These are phyloP conservation scores for Rhynchosporium agropyri DNA, from an alignment of 2,329 filamentous ascomycete species.

Conservation along the genomic window DNA sequence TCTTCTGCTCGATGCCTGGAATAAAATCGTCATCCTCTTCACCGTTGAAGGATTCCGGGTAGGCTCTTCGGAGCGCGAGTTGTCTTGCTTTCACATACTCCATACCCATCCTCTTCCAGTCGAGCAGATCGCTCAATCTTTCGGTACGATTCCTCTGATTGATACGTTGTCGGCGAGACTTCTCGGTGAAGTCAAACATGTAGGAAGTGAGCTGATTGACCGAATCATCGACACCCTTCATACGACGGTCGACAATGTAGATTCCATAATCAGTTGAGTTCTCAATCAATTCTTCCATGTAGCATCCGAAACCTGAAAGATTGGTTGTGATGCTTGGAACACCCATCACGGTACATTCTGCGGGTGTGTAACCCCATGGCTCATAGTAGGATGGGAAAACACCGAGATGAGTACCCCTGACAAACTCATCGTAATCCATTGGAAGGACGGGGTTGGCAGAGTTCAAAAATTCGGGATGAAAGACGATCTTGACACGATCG, in stretches of 20 bases:
- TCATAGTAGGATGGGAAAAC: conserved; percentile 98
- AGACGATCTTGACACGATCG: conserved; percentile 95
- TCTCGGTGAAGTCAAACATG: conserved; percentile 93
- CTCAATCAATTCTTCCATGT: conserved; percentile 99
- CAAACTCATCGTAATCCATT: conserved; percentile 97
- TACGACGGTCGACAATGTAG: conserved; percentile 95
- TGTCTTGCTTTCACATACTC: conserved; percentile 98
- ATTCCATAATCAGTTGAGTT: conserved; percentile 98
- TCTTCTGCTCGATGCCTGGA: conserved; percentile 90
- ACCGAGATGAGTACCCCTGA: conserved; percentile 92
- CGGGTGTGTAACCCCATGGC: conserved; percentile 98
- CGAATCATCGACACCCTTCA: conserved; percentile 95
- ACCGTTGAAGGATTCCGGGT: conserved; percentile 79
- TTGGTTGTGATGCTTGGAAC: conserved; percentile 98
- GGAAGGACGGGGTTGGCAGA: conserved; percentile 93
- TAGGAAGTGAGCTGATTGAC: conserved; percentile 90
- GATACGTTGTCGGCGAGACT: conserved; percentile 95
- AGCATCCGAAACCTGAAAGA: conserved; percentile 95
- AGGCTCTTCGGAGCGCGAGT: conserved; percentile 86
- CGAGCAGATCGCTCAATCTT: conserved; percentile 87
- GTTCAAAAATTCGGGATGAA: conserved; percentile 97
- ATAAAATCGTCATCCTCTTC: conserved; percentile 90
- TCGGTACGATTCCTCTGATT: conserved; percentile 98
- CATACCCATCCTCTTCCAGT: conserved; percentile 99
- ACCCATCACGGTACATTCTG: conserved; percentile 98